Base-by-base conservation (phyloP, 768 basidiomycete genomes). In the Infundibulicybe gibba region DNA sequence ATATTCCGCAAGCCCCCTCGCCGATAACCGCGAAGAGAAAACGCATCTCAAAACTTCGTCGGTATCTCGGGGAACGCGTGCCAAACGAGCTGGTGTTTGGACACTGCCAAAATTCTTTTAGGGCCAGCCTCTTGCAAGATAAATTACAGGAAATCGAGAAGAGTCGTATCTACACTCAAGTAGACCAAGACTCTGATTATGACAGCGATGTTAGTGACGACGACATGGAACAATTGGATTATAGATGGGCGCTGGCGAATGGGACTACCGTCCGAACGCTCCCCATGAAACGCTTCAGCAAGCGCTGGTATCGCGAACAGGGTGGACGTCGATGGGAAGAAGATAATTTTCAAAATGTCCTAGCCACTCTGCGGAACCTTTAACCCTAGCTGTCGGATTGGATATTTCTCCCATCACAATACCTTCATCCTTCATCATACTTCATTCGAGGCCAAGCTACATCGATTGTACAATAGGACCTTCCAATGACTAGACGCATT, bases 291-390 rank as follows among this genome's bases (percentile, higher is more conserved):
- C 55, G 56, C 14, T 52, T 54, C 39, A 65, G 63, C n/a, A 56
- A 57, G 35, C 64, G 64, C 38, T 76, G 75, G 74, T 35, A 68
- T 6, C 59, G 61, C 21, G 74, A 76, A 54, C 65, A 65, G 51
- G 65, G 61, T 15, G 67, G 69, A 8, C 53, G 49, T 40, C 60
- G 72, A 9, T 65, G 61, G 58, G 66, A 63, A 39, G 69, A 70
- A 48, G 41, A 62, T 4, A 59, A 71, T 50, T 71, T 66, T 42
- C 39, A 59, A 2, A 53, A 59, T 15, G 50, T 77, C 30, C 50
- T 75, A 6, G 52, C 60, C 40, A 61, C 59, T 13, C 55, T 76
- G 13, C 56, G 74, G 31, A 50, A 60, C 8, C 56, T 25, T 25
- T 25, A 8, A 25, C 8, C 25, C n/a, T n/a, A n/a, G n/a, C n/a